Evolutionary conservation across 768 basidiomycete genomes (phyloP), one percentile per base, ranked within the genome.

Genomic region (Phylloporus sp.): DNA sequence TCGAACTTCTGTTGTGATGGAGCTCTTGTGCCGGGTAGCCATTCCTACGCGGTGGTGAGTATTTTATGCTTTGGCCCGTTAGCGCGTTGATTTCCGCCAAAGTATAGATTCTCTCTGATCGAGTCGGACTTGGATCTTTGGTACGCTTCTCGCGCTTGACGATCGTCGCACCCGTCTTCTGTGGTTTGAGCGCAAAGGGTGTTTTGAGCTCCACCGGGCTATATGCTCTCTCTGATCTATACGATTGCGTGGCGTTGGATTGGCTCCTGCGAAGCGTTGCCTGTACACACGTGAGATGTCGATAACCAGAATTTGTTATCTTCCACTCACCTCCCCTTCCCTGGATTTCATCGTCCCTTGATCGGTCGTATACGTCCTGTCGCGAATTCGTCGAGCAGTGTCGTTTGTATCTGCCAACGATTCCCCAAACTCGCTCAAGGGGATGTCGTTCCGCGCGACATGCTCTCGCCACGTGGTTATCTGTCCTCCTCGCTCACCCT

Each of bases 381-480:
- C 59, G 28, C 29, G 53, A 27, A 16, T 54, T 27, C 39, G 55
- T 41, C 55, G 57, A 24, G 48, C 36, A n/a, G 60, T 39, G 23
- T 55, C 56, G 31, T 54, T 63, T 23, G 45, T 59, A 36, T 18
- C 54, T 41, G 42, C 28, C 8, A 42, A 22, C 20, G 59, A 49
- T 26, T 47, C 63, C 36, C 66, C 67, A 26, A 60, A 59, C 23
- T 68, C 68, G 34, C 56, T 53, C 39, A 28, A 32, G 36, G n/a
- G 49, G 22, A 48, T 43, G 28, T 61, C 68, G 47, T 76, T 72
- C 47, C 70, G 65, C 5, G 76, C 75, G 0, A 80, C 77, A 39
- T 78, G 76, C 58, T 82, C 78, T 29, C 80, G 69, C 82, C 82
- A 85, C 9, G 73, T 73, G 22, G 72, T 76, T 48, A 85, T 76